These are phyloP conservation scores for Raffaelea albimanens DNA, from an alignment of 2,329 filamentous ascomycete genomes.

Conservation along the genomic window DNA sequence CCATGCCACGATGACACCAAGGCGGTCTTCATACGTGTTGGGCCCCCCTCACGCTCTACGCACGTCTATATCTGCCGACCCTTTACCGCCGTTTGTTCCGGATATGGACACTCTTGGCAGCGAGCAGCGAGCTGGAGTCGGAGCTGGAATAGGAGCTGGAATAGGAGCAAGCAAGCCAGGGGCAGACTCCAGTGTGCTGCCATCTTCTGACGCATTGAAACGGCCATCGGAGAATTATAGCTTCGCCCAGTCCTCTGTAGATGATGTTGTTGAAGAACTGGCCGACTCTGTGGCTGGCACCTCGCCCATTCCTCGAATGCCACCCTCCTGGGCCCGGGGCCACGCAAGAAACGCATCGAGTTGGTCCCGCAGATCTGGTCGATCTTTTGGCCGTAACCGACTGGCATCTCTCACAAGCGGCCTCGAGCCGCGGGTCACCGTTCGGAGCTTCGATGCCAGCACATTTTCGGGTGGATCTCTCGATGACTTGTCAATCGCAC, in stretches of 20 bases:
- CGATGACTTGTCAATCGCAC: slow-evolving; percentile 33
- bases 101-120: slow-evolving; percentile 32
- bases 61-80: slow-evolving; percentile 25
- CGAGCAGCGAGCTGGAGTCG: background rate
- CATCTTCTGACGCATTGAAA: slow-evolving; percentile 8
- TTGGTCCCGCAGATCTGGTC: slow-evolving; percentile 37
- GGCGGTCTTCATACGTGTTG: slow-evolving; percentile 46
- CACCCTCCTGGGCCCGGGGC: slow-evolving; percentile 22
- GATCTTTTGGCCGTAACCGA: slow-evolving; percentile 42
- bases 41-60: slow-evolving; percentile 35
- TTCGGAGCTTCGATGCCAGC: slow-evolving; percentile 53
- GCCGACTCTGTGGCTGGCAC: slow-evolving; percentile 9
- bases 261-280: slow-evolving; percentile 4
- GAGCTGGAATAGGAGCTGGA: too few species aligned
- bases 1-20: slow-evolving; percentile 32
- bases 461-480: slow-evolving; percentile 44
- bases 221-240: slow-evolving; percentile 23
- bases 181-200: background rate
- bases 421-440: slow-evolving; percentile 36
- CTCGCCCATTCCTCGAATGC: slow-evolving; percentile 16
- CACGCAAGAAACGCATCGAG: slow-evolving; percentile 39
- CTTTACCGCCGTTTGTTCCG: slow-evolving; percentile 37
- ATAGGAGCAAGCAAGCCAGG: background rate
- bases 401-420: slow-evolving; percentile 54
- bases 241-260: slow-evolving; percentile 20